Evolutionary conservation across 169 alveolate genomes (phyloP), one percentile per base, ranked within the genome.

Genomic region (Haemoproteus tartakovskyi): DNA sequence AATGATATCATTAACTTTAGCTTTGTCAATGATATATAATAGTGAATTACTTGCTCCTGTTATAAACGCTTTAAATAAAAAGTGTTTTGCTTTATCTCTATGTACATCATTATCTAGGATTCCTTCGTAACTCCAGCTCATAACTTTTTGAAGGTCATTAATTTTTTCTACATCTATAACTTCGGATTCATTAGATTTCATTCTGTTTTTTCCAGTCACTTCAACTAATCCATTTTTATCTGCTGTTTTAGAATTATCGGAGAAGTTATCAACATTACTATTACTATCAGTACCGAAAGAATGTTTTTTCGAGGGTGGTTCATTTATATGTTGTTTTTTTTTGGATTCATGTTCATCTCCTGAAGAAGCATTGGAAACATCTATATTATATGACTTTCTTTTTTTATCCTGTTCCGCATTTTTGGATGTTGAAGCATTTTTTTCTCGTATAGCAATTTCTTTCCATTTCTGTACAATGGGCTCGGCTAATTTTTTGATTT

Each of bases 31-130:
- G n/a, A 52, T 9, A 57, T 67, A 41, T 21, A 67, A 30, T 38
- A 67, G 54, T 21, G 45, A 63, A 51, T 59, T 52, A 43, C 40
- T 74, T 18, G 82, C 56, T 2, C 90, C 92, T 6, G 80, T 27
- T 9, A 85, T 0, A 60, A 78, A 60, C 11, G 79, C 85, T 78
- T 78, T 62, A 26, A 60, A 78, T 22, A 62, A 46, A 57, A 78
- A 78, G 27, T 80, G 85, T 57, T 62, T 79, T 60, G 90, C 90
- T 40, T 85, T 85, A 56, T 85, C 85, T 61, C 67, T 48, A 38
- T 37, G 82, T 2, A 52, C 67, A 52, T 67, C 82, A 56, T 67
- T 52, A 27, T 67, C 79, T 27, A 47, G 26, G 30, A 50, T 60
- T 27, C 79, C 79, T n/a, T 22, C 46, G 37, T 78, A 60, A 37